Evolutionary conservation across 163 green algal genomes (phyloP), one percentile per base, ranked within the genome.

Genomic region (Coccomyxa subellipsoidea): DNA sequence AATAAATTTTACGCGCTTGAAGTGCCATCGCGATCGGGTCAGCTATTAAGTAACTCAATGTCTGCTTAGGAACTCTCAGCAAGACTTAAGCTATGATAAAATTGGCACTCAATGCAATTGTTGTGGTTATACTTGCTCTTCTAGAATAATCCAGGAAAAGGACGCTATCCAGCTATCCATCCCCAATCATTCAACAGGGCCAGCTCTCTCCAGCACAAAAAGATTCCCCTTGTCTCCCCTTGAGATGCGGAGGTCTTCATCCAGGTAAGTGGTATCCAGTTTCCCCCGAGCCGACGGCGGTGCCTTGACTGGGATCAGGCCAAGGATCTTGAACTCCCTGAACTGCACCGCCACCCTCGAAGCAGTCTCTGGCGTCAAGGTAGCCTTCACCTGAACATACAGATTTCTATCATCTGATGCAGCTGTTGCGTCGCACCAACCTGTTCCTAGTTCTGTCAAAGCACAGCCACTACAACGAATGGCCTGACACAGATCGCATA

Each of bases 221-320:
- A 73, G n/a, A 34, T 73, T n/a, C 80, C 92, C 92, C 77, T 91
- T 94, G 87, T 98, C 91, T 7, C 95, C 94, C 9, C 94, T 81
- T 69, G 88, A 93, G n/a, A 98, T 86, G 0, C 94, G 85, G 70
- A 97, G 79, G 4, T 96, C 89, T 31, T 96, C 87, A 83, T 98
- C 94, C 40, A 98, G 78, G 80, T 94, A 98, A 0, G 94, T 97
- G 0, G 94, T 86, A 29, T 92, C 84, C 81, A 97, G 87, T 80
- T 88, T 85, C n/a, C 93, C 93, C 27, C 76, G 81, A 0, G 93
- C 93, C 8, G 78, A 89, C 6, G 77, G 23, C 12, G 94, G 93
- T 4, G 94, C 94, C 37, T 84, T 93, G 66, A 97, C 81, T 32
- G 89, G 85, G 36, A 97, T 89, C 0, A 97, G 80, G 15, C 87